phyloP scores from a whole-genome alignment of 306 rosid species.

The Vigna mungo region DNA sequence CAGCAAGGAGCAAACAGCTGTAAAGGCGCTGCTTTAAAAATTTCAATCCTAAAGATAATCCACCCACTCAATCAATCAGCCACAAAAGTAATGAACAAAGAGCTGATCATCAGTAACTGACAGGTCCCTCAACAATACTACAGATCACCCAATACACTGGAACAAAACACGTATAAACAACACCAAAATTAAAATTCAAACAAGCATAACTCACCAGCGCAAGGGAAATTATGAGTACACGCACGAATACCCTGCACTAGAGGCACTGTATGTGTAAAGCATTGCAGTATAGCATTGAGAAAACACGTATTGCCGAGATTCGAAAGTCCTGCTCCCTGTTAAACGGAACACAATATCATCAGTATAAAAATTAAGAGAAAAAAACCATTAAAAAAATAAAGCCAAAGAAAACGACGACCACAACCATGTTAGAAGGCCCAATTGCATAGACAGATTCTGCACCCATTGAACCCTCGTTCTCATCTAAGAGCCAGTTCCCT shows the following conservation, averaged over 20 bases:
- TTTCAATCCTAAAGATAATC: not conserved
- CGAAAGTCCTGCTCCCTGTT: conserved; percentile 82
- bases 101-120: not conserved
- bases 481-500: not conserved
- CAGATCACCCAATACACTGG: not conserved
- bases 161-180: not conserved
- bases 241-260: conserved; percentile 68
- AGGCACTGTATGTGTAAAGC: conserved; percentile 88
- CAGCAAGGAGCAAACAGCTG: not conserved
- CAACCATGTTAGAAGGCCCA: conserved; percentile 55
- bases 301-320: conserved; percentile 93
- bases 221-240: conserved; percentile 50
- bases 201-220: conserved; percentile 54
- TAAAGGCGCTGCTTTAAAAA: not conserved
- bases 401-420: not conserved
- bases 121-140: not conserved
- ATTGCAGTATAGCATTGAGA: conserved; percentile 81
- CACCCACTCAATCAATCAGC: not conserved
- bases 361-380: not conserved
- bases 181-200: not conserved
- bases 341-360: conserved; percentile 30
- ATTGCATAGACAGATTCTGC: conserved; percentile 15
- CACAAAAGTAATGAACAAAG: not conserved
- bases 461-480: not conserved
- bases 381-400: not conserved